Percentiles rank a stretch among this genome's conserved stretches.
These are phyloP conservation scores for Clohesyomyces aquaticus DNA, from an alignment of 495 filamentous ascomycete genomes.

Conservation along the genomic window DNA sequence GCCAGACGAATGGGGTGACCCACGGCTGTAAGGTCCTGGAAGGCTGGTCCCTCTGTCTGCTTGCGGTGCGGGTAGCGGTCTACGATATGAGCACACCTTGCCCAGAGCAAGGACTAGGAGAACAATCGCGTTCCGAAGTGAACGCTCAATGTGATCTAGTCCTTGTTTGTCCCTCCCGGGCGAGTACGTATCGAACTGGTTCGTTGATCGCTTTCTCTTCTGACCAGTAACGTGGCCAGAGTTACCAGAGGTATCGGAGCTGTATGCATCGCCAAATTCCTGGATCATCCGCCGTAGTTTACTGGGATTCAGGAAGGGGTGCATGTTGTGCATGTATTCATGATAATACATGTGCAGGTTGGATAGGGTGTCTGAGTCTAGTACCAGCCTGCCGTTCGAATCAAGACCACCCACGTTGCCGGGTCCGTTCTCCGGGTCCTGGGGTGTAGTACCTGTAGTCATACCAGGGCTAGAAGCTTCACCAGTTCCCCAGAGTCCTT, in stretches of 20 bases:
- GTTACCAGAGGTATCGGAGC: slow-evolving; percentile 36
- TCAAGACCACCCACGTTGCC: slow-evolving; percentile 55
- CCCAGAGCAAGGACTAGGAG: slow-evolving; percentile 84
- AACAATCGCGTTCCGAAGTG: slow-evolving; percentile 74
- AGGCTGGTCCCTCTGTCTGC: slow-evolving; percentile 42
- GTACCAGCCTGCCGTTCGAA: slow-evolving; percentile 64
- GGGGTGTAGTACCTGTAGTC: slow-evolving; percentile 8
- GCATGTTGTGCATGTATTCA: slow-evolving; percentile 80
- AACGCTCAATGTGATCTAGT: slow-evolving; percentile 52
- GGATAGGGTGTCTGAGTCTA: slow-evolving; percentile 64
- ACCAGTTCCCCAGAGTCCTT: slow-evolving; percentile 33
- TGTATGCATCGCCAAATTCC: slow-evolving; percentile 51
- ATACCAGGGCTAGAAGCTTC: slow-evolving; percentile 22
- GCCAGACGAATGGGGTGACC: slow-evolving; percentile 40
- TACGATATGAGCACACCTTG: slow-evolving; percentile 72
- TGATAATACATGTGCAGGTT: slow-evolving; percentile 73
- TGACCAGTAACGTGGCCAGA: slow-evolving; percentile 26
- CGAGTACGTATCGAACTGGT: slow-evolving; percentile 28
- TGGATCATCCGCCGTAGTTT: slow-evolving; percentile 55
- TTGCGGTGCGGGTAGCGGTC: slow-evolving; percentile 65
- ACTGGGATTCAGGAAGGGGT: slow-evolving; percentile 75
- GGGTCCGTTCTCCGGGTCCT: background rate
- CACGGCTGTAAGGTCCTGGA: slow-evolving; percentile 10
- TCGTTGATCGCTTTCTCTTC: slow-evolving; percentile 63
- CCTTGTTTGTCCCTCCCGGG: slow-evolving; percentile 16